These are phyloP conservation scores for Metschnikowia borealis DNA, from an alignment of 805 yeast species.

Conservation along the genomic window DNA sequence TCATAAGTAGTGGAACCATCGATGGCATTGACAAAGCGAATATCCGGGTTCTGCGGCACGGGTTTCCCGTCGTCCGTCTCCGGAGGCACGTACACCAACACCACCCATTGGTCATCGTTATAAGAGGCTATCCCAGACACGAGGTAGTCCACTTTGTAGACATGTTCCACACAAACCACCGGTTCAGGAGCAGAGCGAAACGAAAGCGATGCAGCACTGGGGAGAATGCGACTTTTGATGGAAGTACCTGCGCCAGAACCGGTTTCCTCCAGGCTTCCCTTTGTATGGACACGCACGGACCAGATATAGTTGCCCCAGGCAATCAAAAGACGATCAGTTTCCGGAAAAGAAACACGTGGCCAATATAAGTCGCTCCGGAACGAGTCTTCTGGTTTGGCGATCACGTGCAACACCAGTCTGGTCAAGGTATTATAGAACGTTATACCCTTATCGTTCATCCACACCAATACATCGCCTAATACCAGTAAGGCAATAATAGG, in stretches of 20 bases:
- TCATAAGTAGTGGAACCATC: constrained; percentile 72
- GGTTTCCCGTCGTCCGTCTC: constrained; percentile 18
- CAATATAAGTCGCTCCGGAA: constrained; percentile 76
- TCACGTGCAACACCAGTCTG: constrained; percentile 44
- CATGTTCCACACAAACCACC: constrained; percentile 45
- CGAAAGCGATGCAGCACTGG: constrained; percentile 53
- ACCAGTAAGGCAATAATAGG: constrained; percentile 67
- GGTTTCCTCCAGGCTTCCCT: constrained; percentile 1
- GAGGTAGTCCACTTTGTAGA: constrained; percentile 46
- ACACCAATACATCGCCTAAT: constrained; percentile 62
- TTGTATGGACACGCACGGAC: constrained; percentile 46
- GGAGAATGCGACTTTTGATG: constrained; percentile 36
- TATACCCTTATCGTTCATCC: constrained; percentile 85
- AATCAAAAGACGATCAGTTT: constrained; percentile 59
- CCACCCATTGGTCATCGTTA: constrained; percentile 64
- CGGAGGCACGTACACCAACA: constrained; percentile 50
- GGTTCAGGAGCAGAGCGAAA: constrained; percentile 44
- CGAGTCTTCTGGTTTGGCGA: constrained; percentile 53
- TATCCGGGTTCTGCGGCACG: constrained; percentile 59
- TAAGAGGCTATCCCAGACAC: constrained; percentile 79
- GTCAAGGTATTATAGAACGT: constrained; percentile 57
- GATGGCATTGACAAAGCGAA: constrained; percentile 59
- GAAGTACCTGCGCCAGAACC: constrained; percentile 19
- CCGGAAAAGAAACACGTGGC: constrained; percentile 71
- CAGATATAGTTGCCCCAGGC: constrained; percentile 85